These are phyloP conservation scores for Pisolithus thermaeus DNA, from an alignment of 1,284 basidiomycete genomes.

Conservation along the genomic window DNA sequence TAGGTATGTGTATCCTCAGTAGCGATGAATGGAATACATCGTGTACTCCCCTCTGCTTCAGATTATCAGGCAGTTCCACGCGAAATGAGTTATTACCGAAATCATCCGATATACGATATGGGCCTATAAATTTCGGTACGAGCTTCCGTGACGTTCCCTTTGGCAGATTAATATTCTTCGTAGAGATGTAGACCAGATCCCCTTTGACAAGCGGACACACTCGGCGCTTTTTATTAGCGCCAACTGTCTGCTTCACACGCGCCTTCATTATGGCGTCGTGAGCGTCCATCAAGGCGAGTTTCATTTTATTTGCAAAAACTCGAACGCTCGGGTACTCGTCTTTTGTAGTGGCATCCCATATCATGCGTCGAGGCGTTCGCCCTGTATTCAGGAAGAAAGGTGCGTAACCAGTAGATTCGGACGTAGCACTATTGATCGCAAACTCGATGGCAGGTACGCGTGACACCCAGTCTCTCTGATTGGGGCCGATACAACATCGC, in stretches of 20 bases:
- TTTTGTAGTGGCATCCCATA: conserved; percentile 5
- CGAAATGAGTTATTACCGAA: no score
- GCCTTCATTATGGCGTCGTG: conserved; percentile 30
- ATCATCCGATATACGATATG: conserved; percentile 13
- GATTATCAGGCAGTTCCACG: conserved; percentile 8
- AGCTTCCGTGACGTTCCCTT: conserved; percentile 17
- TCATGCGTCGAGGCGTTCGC: neutral
- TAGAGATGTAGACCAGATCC: conserved; percentile 29
- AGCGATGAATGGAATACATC: conserved; percentile 14
- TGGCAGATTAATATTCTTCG: no score
- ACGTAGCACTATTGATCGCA: no score
- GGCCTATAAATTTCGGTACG: conserved; percentile 13
- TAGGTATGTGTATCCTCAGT: conserved; percentile 10
- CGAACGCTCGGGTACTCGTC: conserved; percentile 23
- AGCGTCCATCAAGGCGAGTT: conserved; percentile 22
- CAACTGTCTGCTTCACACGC: conserved; percentile 20
- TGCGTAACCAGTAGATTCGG: conserved; percentile 13
- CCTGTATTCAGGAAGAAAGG: conserved; percentile 27
- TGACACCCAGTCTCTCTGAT: no score
- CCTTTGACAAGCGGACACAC: conserved; percentile 15
- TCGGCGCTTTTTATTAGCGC: conserved; percentile 25
- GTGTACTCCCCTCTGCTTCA: conserved; percentile 8
- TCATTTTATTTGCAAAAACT: conserved; percentile 21
- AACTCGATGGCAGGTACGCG: no score
- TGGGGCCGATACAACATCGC: no score